Evolutionary conservation across 768 basidiomycete species (phyloP).

Genomic region (Thelephora ganbajun): DNA sequence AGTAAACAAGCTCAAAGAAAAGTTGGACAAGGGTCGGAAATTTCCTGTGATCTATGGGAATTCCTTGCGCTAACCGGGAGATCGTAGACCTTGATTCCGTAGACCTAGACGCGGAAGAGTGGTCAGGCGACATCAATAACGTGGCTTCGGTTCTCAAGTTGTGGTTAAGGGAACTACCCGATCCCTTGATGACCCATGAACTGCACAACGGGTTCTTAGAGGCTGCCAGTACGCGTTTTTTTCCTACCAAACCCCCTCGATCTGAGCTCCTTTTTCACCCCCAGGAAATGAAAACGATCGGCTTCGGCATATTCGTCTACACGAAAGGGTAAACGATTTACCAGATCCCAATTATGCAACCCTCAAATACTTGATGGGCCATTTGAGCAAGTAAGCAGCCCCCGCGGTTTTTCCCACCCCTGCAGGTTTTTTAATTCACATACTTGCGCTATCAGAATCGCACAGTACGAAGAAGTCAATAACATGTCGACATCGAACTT

Average conservation of each 20-base stretch:
- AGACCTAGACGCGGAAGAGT: conserved; percentile 79
- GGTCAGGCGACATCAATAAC: conserved; percentile 90
- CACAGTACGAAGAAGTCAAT: conserved; percentile 61
- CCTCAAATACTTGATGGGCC: conserved; percentile 88
- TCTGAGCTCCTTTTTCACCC: neutral
- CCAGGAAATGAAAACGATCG: conserved; percentile 88
- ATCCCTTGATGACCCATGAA: conserved; percentile 73
- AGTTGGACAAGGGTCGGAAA: conserved; percentile 67
- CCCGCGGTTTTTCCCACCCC: neutral
- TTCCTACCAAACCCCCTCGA: neutral
- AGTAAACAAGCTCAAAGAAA: conserved; percentile 68
- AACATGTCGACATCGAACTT: conserved; percentile 90
- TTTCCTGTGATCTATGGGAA: neutral
- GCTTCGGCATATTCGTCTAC: conserved; percentile 86
- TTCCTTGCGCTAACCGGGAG: neutral
- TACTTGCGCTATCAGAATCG: conserved; percentile 37
- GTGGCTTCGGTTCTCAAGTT: conserved; percentile 90
- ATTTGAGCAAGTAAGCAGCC: conserved; percentile 65
- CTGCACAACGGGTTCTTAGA: conserved; percentile 92
- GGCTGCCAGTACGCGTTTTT: conserved; percentile 63
- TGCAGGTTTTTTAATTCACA: neutral
- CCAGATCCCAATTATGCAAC: conserved; percentile 99
- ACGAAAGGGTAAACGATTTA: conserved; percentile 94
- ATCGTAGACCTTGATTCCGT: conserved; percentile 67
- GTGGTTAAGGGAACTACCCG: conserved; percentile 93